These are phyloP conservation scores for Saccharomyces jurei DNA, from an alignment of 805 yeast genomes.

Conservation along the genomic window DNA sequence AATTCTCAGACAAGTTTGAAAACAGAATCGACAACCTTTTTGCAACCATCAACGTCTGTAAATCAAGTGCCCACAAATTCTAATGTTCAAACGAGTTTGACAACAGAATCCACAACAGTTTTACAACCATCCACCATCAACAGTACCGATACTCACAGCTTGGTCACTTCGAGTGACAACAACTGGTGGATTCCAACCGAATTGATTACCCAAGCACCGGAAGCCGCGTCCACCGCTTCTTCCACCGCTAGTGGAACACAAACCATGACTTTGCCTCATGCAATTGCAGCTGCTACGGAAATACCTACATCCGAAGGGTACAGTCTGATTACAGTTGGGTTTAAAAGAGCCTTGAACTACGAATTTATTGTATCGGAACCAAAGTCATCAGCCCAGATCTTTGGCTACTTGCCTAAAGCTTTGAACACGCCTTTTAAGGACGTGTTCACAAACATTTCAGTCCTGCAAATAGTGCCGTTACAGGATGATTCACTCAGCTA, in stretches of 20 bases:
- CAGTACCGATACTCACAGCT: constrained; percentile 9
- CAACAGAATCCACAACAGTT: not conserved
- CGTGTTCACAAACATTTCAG: constrained; percentile 42
- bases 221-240: constrained; percentile 51
- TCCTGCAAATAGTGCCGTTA: constrained; percentile 69
- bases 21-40: not conserved
- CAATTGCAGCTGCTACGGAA: constrained; percentile 33
- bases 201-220: constrained; percentile 27
- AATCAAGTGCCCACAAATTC: not conserved
- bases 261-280: constrained; percentile 36
- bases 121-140: not conserved
- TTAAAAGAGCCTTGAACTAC: constrained; percentile 71
- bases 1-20: not conserved
- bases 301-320: constrained; percentile 15
- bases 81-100: not conserved
- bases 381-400: constrained; percentile 68
- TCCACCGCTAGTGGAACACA: constrained; percentile 42
- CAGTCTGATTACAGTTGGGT: constrained; percentile 33
- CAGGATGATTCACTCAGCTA: constrained; percentile 48
- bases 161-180: constrained; percentile 16
- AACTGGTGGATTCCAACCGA: constrained; percentile 40
- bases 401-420: constrained; percentile 67
- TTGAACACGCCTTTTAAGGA: constrained; percentile 53
- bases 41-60: not conserved
- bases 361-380: constrained; percentile 80